A percentile compares a stretch with the other conserved stretches of the same genome.
Conservation (phyloP, 2,329 filamentous ascomycete genomes). For the Colletotrichum spinosum region DNA sequence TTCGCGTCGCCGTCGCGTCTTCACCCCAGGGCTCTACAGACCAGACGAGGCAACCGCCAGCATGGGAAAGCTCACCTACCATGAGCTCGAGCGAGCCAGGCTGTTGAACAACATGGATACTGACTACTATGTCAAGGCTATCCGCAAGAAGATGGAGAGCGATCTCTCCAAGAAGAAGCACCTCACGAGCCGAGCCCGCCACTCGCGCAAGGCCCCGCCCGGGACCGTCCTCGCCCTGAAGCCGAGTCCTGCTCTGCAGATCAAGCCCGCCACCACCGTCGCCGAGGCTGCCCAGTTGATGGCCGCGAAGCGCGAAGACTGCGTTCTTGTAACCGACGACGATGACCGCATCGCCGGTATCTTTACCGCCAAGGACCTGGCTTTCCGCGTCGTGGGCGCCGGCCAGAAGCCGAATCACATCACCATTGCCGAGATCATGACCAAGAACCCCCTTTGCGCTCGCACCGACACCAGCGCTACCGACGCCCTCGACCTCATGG, state of each 20-base stretch:
- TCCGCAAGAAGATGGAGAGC: constrained; percentile 95
- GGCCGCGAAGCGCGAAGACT: constrained; percentile 98
- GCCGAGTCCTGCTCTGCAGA: constrained; percentile 95
- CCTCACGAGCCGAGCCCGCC: constrained; percentile 79
- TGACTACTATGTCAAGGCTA: constrained; percentile 73
- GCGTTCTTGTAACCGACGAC: constrained; percentile 96
- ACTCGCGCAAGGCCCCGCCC: constrained; percentile 92
- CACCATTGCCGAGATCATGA: constrained; percentile 99
- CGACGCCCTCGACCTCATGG: constrained; percentile 97
- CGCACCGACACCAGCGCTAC: constrained; percentile 98
- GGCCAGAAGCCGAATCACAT: constrained; percentile 90
- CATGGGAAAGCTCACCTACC: constrained; percentile 35
- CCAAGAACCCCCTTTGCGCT: constrained; percentile 97
- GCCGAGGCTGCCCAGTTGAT: constrained; percentile 97
- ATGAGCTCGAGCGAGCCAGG: constrained; percentile 36
- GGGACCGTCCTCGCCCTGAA: constrained; percentile 96
- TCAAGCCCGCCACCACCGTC: constrained; percentile 94
- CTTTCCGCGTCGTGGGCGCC: constrained; percentile 93
- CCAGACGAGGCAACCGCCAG: background rate
- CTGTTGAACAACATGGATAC: constrained; percentile 41
- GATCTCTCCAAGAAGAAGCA: constrained; percentile 98
- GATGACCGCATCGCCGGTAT: constrained; percentile 98
- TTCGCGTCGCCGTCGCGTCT: background rate
- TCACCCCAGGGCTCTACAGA: no score
- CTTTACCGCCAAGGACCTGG: constrained; percentile 98